A percentile compares a stretch with the other conserved stretches of the same genome.
Conservation (phyloP, 257 asterid genomes). For the Echites panduratus region DNA sequence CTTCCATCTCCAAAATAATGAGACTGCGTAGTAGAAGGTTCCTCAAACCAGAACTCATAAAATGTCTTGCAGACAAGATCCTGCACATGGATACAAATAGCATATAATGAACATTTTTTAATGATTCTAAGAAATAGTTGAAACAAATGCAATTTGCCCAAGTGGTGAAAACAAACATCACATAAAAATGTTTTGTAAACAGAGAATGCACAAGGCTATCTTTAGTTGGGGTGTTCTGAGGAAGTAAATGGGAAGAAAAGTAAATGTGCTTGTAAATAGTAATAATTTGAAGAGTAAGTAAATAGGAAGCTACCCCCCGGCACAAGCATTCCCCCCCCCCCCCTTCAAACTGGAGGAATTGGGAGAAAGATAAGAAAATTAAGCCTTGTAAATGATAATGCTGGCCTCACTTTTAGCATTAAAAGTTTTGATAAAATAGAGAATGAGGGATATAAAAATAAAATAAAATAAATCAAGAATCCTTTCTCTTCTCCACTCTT, state of each 20-base stretch:
- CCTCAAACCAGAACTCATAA: constrained; percentile 99
- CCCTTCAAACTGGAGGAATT: neutral
- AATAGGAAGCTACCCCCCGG: too few relatives aligned
- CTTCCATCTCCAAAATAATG: constrained; percentile 76
- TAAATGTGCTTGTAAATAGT: neutral
- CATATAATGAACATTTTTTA: constrained; percentile 10
- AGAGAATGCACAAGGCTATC: neutral
- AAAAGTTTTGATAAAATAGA: neutral
- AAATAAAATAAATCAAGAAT: too few relatives aligned
- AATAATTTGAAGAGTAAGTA: too few relatives aligned
- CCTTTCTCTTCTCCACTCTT: neutral
- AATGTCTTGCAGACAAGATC: constrained; percentile 98
- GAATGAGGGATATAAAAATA: neutral
- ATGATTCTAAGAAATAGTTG: neutral
- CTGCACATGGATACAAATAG: constrained; percentile 32
- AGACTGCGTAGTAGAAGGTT: constrained; percentile 56
- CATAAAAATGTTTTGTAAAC: neutral
- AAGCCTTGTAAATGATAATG: neutral
- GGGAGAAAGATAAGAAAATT: neutral
- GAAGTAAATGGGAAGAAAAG: neutral
- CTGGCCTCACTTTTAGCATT: neutral
- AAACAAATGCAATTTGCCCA: neutral
- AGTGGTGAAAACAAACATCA: neutral
- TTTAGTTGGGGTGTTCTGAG: neutral
- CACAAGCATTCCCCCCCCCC: too few relatives aligned